Percentiles rank a stretch among this genome's conserved stretches.
These are phyloP conservation scores for Zostera marina DNA, from an alignment of 116 monocot genomes.

Conservation along the genomic window DNA sequence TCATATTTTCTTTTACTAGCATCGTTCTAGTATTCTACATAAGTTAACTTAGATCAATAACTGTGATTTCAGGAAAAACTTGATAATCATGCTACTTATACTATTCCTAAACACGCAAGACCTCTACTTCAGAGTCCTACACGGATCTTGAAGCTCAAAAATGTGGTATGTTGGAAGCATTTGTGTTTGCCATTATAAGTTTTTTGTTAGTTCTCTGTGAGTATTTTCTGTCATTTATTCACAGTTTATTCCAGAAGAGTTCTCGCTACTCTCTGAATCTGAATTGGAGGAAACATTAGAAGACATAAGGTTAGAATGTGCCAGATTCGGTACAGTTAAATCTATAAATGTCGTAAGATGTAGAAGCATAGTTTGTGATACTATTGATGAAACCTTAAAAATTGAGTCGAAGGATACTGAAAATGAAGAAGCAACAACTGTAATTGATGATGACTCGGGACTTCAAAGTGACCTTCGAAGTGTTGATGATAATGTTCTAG, in stretches of 20 bases:
- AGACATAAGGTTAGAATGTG: slow-evolving; percentile 78
- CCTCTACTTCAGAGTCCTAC: slow-evolving; percentile 54
- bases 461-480: slow-evolving; percentile 6
- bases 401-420: slow-evolving; percentile 7
- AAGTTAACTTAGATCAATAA: not conserved
- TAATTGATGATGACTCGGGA: not conserved
- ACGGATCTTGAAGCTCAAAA: slow-evolving; percentile 56
- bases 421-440: slow-evolving; percentile 2
- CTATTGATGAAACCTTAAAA: slow-evolving; percentile 7
- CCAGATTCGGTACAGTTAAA: slow-evolving; percentile 92
- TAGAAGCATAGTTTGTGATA: not conserved
- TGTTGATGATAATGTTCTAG: not conserved
- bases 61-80: slow-evolving; percentile 1
- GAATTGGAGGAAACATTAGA: slow-evolving; percentile 77
- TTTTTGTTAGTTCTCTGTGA: no score
- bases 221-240: slow-evolving; percentile 2
- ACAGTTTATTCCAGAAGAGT: slow-evolving; percentile 51
- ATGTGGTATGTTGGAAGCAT: slow-evolving; percentile 40
- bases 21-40: no score
- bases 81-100: slow-evolving; percentile 24
- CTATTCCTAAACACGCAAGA: slow-evolving; percentile 54
- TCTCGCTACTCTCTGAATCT: slow-evolving; percentile 27
- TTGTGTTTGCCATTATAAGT: no score
- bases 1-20: not conserved
- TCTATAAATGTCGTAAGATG: slow-evolving; percentile 46